These are phyloP conservation scores for Cordyceps javanica DNA, from an alignment of 2,329 filamentous ascomycete genomes.

Conservation along the genomic window DNA sequence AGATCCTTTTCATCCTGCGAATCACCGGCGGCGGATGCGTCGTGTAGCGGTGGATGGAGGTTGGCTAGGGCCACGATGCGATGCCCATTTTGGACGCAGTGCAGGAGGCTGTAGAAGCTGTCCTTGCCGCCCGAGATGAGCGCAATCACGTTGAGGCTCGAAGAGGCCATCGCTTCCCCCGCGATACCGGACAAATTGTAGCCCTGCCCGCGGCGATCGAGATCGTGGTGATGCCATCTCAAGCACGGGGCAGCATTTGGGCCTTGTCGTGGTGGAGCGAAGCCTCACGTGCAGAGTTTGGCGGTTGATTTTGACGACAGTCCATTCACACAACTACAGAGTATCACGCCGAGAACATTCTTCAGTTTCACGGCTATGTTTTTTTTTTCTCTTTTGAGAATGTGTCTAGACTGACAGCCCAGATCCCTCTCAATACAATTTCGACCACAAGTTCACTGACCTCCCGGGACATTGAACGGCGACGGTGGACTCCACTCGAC, in stretches of 20 bases:
- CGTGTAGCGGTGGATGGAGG: constrained; percentile 34
- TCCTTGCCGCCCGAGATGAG: constrained; percentile 96
- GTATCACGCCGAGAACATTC: neutral
- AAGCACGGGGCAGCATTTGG: neutral
- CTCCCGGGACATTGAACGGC: too few species aligned
- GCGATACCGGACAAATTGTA: neutral
- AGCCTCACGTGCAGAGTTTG: constrained; percentile 6
- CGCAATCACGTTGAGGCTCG: constrained; percentile 71
- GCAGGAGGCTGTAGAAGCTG: constrained; percentile 87
- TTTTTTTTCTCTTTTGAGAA: too few species aligned
- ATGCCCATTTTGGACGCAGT: constrained; percentile 83
- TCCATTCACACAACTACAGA: neutral
- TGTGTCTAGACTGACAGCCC: too few species aligned
- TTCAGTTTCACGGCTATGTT: too few species aligned
- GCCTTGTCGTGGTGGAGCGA: constrained; percentile 3
- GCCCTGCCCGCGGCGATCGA: neutral
- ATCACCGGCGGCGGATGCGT: constrained; percentile 5
- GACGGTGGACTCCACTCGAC: neutral
- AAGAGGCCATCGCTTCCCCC: constrained; percentile 31
- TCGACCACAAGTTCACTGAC: neutral
- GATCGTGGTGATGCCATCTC: neutral
- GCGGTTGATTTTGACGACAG: neutral
- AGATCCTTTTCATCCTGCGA: constrained; percentile 46
- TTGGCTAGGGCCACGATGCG: constrained; percentile 84
- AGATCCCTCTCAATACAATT: neutral